phyloP scores from a whole-genome alignment of 352 stramenopile genomes.

The Phytophthora megakarya region DNA sequence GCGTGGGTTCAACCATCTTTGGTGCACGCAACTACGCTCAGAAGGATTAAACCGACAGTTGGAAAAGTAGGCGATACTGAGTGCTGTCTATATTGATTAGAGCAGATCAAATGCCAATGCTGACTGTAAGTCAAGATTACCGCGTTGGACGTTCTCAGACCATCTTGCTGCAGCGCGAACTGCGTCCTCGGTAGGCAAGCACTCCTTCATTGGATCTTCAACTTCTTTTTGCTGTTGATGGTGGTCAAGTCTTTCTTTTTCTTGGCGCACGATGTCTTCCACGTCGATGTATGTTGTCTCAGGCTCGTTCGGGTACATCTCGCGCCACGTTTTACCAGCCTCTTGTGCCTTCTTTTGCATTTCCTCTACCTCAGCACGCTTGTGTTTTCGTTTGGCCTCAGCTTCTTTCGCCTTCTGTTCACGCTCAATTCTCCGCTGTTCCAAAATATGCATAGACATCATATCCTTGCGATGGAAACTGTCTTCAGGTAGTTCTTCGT shows the following conservation, averaged over 20 bases:
- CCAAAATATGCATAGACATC: constrained; percentile 88
- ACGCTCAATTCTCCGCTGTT: constrained; percentile 64
- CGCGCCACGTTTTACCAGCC: constrained; percentile 71
- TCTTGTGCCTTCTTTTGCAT: constrained; percentile 56
- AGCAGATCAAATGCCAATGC: constrained; percentile 75
- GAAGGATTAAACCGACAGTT: constrained; percentile 38
- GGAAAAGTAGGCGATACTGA: constrained; percentile 2
- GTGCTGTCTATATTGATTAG: constrained; percentile 21
- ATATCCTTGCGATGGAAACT: constrained; percentile 81
- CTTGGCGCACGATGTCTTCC: constrained; percentile 64
- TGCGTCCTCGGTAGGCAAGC: constrained; percentile 50
- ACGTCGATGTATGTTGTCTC: constrained; percentile 83
- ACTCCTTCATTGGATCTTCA: constrained; percentile 18
- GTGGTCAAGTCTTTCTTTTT: constrained; percentile 44
- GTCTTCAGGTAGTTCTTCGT: constrained; percentile 82
- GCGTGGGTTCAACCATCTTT: constrained; percentile 98
- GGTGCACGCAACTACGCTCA: constrained; percentile 92
- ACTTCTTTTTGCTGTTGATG: constrained; percentile 30
- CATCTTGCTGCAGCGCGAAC: constrained; percentile 52
- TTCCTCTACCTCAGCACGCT: constrained; percentile 54
- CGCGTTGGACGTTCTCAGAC: constrained; percentile 44
- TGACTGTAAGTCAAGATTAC: constrained; percentile 51
- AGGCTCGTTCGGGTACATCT: constrained; percentile 81
- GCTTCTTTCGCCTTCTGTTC: constrained; percentile 67
- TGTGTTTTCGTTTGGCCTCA: constrained; percentile 48